A percentile compares a stretch with the other conserved stretches of the same genome.
Evolutionary conservation across 352 stramenopile genomes (phyloP).

Genomic region (Globisporangium irregulare): DNA sequence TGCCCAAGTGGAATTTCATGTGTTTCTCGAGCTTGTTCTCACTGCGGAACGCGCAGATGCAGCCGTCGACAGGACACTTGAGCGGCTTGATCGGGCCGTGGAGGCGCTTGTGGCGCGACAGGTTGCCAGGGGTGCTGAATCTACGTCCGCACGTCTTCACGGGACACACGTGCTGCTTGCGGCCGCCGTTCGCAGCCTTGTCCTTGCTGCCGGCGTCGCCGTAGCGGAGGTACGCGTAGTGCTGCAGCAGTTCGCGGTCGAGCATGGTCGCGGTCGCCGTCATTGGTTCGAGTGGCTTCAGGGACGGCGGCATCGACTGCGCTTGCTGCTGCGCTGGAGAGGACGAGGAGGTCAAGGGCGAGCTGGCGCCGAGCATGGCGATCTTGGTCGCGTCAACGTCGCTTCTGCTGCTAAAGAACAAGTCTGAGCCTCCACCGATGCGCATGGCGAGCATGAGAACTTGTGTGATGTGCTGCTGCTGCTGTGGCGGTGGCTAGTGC

Average conservation of each 20-base stretch:
- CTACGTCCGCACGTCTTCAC: conserved; percentile 43
- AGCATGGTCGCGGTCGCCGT: conserved; percentile 1
- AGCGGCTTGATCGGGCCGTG: conserved; percentile 50
- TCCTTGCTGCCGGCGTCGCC: conserved; percentile 4
- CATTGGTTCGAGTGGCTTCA: background rate
- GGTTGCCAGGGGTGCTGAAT: conserved; percentile 57
- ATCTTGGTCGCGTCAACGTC: conserved; percentile 8
- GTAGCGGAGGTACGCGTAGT: conserved; percentile 20
- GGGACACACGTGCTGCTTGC: conserved; percentile 46
- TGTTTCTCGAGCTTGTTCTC: conserved; percentile 63
- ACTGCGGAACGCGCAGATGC: conserved; percentile 50
- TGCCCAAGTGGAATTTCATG: conserved; percentile 62
- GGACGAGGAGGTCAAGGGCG: background rate
- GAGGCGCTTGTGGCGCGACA: conserved; percentile 59
- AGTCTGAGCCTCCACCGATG: background rate
- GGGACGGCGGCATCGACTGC: background rate
- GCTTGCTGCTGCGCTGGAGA: background rate
- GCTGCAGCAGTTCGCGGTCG: conserved; percentile 18
- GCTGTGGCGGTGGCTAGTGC: background rate
- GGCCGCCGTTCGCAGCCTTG: conserved; percentile 7
- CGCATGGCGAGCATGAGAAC: conserved; percentile 2
- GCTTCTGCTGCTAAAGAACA: background rate
- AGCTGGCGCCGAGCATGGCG: conserved; percentile 9
- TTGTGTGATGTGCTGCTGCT: background rate
- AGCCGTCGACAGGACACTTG: conserved; percentile 41